Evolutionary conservation across 345 rosid genomes (phyloP).

Genomic region (Citrus cavaleriei): DNA sequence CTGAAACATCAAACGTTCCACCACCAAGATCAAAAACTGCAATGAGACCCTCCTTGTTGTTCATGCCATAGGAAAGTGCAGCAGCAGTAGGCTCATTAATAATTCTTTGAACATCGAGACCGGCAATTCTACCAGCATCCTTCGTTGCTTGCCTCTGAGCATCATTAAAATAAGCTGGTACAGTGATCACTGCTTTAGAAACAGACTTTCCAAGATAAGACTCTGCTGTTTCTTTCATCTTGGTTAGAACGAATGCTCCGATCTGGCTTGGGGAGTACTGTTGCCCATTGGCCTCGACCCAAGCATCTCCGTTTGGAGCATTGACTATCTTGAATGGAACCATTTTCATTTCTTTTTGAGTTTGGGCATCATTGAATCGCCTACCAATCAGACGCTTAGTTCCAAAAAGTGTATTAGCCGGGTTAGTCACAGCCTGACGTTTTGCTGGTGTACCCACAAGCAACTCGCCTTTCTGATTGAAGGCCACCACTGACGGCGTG

Average conservation of each 20-base stretch:
- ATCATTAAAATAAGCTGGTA: conserved; percentile 93
- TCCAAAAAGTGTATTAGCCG: conserved; percentile 68
- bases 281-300: conserved; percentile 85
- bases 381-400: conserved; percentile 87
- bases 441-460: conserved; percentile 93
- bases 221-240: conserved; percentile 94
- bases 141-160: conserved; percentile 96
- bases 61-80: conserved; percentile 92
- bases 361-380: conserved; percentile 68
- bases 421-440: conserved; percentile 90
- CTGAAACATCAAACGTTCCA: conserved; percentile 84
- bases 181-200: conserved; percentile 75
- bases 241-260: conserved; percentile 76
- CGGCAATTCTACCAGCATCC: conserved; percentile 92
- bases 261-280: conserved; percentile 80
- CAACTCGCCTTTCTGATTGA: conserved; percentile 66
- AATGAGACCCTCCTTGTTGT: conserved; percentile 85
- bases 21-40: conserved; percentile 97
- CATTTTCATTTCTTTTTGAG: conserved; percentile 85
- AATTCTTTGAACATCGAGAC: conserved; percentile 83
- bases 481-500: conserved; percentile 87
- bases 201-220: conserved; percentile 72
- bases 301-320: conserved; percentile 92
- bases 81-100: conserved; percentile 96
- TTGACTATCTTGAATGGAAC: conserved; percentile 80